Evolutionary conservation across 768 basidiomycete species (phyloP), one percentile per base, ranked within the genome.

Genomic region (Tephrocybe sp.): DNA sequence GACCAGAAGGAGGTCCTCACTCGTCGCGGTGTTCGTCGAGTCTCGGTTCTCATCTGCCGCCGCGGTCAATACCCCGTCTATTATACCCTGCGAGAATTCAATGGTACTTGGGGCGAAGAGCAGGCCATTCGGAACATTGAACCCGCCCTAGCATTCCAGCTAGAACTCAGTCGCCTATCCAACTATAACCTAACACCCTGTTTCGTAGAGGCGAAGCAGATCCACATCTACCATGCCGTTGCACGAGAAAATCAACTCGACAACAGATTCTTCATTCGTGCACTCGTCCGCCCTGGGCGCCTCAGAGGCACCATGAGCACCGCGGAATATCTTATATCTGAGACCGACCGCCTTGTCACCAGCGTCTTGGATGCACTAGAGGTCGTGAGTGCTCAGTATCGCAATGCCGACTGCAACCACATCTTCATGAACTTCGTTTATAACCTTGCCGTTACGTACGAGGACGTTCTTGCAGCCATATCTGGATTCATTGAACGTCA

Each of bases 371-470:
- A 99, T 68, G 89, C 95, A 2, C 80, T 98, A 25, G 96, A 98
- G 67, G 88, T 98, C 47, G 92, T 96, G 63, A 86, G 82, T 58
- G 91, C 90, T 7, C 82, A 92, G 60, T 79, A 95, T 61, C 84
- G 95, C 52, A 92, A 88, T 58, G 90, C 96, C 3, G 96, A 98
- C 64, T 94, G 92, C 74, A 98, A 98, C 69, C 95, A 98, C 67
- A 97, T 98, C 66, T 95, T 93, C 75, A 86, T 98, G 84, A 98
- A 98, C 76, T 99, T 98, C 67, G 86, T 98, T 61, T 98, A 98
- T 80, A 92, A 90, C 65, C 86, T 99, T 37, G 83, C 87, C 24
- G 94, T 99, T 53, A 87, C 87, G 27, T 98, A 98, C 61, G 95
- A 98, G 54, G 96, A 98, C 60, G 95, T 98, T 7, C 83, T 98